Evolutionary conservation across 768 basidiomycete species (phyloP).

Genomic region (Tulasnella sp.): DNA sequence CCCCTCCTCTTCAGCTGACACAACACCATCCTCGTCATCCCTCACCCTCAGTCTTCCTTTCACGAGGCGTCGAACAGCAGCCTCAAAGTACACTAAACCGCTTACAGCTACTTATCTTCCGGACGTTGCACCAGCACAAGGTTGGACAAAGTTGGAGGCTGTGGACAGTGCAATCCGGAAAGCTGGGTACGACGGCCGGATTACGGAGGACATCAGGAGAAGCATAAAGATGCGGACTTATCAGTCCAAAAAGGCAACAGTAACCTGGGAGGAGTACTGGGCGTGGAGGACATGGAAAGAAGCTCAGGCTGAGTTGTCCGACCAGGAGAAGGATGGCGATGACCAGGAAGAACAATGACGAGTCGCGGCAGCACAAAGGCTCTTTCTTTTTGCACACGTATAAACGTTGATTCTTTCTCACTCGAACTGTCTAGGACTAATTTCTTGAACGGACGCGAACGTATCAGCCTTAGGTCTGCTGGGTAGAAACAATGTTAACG

Average conservation of each 20-base stretch:
- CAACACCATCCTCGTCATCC: conserved; percentile 58
- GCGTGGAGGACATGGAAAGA: conserved; percentile 46
- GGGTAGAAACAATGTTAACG: background rate
- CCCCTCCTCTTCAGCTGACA: conserved; percentile 30
- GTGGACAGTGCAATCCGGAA: conserved; percentile 87
- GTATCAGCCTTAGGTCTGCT: background rate
- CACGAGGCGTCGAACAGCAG: conserved; percentile 5
- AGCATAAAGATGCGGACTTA: conserved; percentile 69
- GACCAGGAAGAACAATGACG: background rate
- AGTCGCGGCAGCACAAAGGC: background rate
- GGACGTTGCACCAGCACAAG: conserved; percentile 84
- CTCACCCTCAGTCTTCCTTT: conserved; percentile 35
- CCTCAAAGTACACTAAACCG: conserved; percentile 31
- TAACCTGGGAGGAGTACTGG: conserved; percentile 66
- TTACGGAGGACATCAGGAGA: conserved; percentile 71
- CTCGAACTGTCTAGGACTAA: background rate
- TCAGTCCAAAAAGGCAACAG: conserved; percentile 59
- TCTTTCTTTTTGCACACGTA: background rate
- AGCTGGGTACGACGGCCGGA: conserved; percentile 75
- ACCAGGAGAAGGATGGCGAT: background rate
- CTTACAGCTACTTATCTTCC: conserved; percentile 89
- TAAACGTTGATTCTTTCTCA: background rate
- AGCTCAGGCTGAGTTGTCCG: background rate
- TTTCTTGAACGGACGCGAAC: background rate
- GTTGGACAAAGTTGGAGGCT: conserved; percentile 86